Base-by-base conservation (phyloP, 768 basidiomycete genomes). In the Psilocybe cubensis region DNA sequence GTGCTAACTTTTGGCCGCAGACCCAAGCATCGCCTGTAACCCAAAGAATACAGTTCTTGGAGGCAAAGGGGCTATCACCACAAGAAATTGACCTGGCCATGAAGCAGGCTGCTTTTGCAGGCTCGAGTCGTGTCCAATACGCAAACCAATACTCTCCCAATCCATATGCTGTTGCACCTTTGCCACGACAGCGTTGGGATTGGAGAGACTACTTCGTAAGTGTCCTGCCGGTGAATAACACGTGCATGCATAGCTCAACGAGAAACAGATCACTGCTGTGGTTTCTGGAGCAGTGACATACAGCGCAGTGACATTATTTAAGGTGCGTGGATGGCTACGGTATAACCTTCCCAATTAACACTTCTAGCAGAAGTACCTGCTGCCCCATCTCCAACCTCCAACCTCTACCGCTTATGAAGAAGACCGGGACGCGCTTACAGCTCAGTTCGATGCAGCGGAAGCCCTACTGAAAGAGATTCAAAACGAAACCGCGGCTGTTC, bases 131-230 rank as follows among this genome's bases (percentile, higher is more conserved):
- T 33, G 58, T 66, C 4, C 68, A 67, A 31, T 83, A 83, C 66
- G 57, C 72, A 53, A 65, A 78, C 46, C 65, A 71, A 1, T 89
- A 86, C 71, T 76, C 71, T n/a, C 65, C 56, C 2, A 66, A 66
- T 33, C 74, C 79, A 18, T 73, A 78, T 59, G 69, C 74, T 14
- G 62, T 73, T 49, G 67, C 69, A 8, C 64, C 49, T 17, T 72
- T 82, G 60, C 79, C 79, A 14, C 66, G 74, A 21, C 85, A 83
- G 8, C 79, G 76, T 57, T 87, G 92, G 84, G 96, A 98, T 71
- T 99, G 97, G 97, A 81, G 96, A 56, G 97, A 99, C 74, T 94
- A 96, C 72, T 99, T 98, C 70, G 95, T 96, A 68, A 67, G 92
- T 77, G 18, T 31, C 29, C 50, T 38, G 44, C 14, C 48, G 29